Evolutionary conservation across 192 early-diverging fungal genomes (phyloP).

Genomic region (Anaeromyces robustus): DNA sequence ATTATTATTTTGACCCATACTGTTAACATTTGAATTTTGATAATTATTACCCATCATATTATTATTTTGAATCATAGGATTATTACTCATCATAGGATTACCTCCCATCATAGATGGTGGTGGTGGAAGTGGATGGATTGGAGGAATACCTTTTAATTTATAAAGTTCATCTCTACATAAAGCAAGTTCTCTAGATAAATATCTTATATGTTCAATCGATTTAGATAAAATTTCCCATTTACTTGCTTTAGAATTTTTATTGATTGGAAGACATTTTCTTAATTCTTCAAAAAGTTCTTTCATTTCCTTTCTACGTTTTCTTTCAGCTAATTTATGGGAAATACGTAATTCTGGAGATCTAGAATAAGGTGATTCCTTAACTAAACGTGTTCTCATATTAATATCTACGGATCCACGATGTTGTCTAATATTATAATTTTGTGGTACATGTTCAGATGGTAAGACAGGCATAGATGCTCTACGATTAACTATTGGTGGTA

Average conservation of each 20-base stretch:
- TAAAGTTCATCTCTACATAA: neutral
- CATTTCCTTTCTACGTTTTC: constrained; percentile 78
- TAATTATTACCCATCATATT: too few species aligned
- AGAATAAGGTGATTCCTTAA: constrained; percentile 26
- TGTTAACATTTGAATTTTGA: neutral
- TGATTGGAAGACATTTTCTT: constrained; percentile 57
- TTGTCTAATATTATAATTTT: neutral
- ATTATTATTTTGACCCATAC: neutral
- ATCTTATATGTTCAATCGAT: constrained; percentile 36
- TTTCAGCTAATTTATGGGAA: constrained; percentile 75
- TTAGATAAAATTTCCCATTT: constrained; percentile 85
- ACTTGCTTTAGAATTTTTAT: constrained; percentile 61
- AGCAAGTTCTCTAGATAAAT: neutral
- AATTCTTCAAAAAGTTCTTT: constrained; percentile 81
- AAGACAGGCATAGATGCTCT: neutral
- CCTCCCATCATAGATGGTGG: too few species aligned
- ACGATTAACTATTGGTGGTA: neutral
- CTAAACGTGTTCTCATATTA: neutral
- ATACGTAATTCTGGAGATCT: constrained; percentile 62
- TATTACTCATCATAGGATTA: too few species aligned
- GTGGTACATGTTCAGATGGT: neutral
- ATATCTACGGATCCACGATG: neutral
- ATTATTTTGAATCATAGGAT: too few species aligned
- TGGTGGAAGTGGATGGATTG: too few species aligned
- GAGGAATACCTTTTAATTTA: neutral